Base-by-base conservation (phyloP, 2,329 filamentous ascomycete genomes). In the Hirsutella rhossiliensis region DNA sequence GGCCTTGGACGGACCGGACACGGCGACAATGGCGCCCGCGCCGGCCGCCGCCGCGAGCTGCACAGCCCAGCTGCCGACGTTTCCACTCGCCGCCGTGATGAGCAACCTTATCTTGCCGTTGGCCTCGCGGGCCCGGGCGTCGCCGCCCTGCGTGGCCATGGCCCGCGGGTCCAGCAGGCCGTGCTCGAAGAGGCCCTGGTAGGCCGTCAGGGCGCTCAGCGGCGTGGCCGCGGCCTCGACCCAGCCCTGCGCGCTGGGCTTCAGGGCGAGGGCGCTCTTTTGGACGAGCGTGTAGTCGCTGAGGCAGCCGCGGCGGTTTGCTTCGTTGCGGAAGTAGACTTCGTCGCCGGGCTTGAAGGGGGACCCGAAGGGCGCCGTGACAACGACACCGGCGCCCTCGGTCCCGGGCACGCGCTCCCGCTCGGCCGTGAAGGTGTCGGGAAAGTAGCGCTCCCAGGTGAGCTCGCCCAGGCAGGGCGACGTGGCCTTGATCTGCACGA, bases 151-250 rank as follows among this genome's bases (percentile, higher is more conserved):
- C n/a, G n/a, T n/a, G n/a, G n/a, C n/a, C 5, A 64, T 32, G 2
- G 49, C 62, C 3, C 29, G 44, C 12, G 46, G 48, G 27, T 64
- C 54, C 13, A 66, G 48, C 4, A 40, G 48, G 1, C 61, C 60
- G n/a, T 64, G 58, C 5, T 52, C 42, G 45, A 69, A 70, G 18
- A 68, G 45, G 6, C 56, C 60, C 50, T 68, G 66, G 54, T 58
- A 65, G 1, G 64, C 65, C 3, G 66, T 68, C 40, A 68, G 50
- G 9, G 65, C 59, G 44, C 60, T 64, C 19, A 68, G 50, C 11
- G 66, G 65, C 23, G 62, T 58, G 3, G 62, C 60, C 0, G 64
- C 59, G 0, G 64, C 61, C 20, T 64, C 55, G 11, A 53, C 48
- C 56, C 61, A 65, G 37, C 47, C 45, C 15, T 67, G 45, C 1